A percentile compares a stretch with the other conserved stretches of the same genome.
Evolutionary conservation across 345 rosid genomes (phyloP).

Genomic region (Clarkia xantiana): DNA sequence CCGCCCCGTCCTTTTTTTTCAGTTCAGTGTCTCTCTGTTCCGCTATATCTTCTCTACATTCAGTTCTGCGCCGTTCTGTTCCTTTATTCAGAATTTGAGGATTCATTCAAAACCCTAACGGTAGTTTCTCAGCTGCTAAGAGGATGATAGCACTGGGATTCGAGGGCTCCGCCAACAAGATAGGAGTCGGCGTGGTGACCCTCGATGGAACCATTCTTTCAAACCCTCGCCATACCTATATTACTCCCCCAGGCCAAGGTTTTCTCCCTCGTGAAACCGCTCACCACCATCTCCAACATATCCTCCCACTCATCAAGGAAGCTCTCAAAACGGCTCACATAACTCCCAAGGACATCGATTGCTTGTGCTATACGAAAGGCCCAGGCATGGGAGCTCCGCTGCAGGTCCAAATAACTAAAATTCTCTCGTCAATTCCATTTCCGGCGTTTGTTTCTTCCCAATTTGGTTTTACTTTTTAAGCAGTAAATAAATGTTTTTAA

Average conservation of each 20-base stretch:
- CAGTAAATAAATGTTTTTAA: too few relatives aligned
- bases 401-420: constrained; percentile 13
- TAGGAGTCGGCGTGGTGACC: constrained; percentile 75
- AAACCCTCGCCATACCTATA: constrained; percentile 90
- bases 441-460: neutral
- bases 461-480: too few relatives aligned
- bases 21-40: too few relatives aligned
- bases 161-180: constrained; percentile 95
- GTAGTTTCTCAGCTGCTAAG: neutral
- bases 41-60: too few relatives aligned
- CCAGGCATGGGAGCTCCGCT: constrained; percentile 97
- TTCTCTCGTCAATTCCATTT: neutral
- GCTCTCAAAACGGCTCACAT: constrained; percentile 50
- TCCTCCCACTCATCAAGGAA: constrained; percentile 65
- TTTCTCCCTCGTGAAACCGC: constrained; percentile 94
- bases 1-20: too few relatives aligned
- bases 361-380: constrained; percentile 88
- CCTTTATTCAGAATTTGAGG: neutral
- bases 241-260: constrained; percentile 95
- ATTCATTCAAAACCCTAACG: too few relatives aligned
- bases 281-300: constrained; percentile 72
- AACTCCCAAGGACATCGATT: constrained; percentile 64
- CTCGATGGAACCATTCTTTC: constrained; percentile 71
- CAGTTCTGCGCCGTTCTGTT: too few relatives aligned
- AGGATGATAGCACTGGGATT: constrained; percentile 72